phyloP scores from a whole-genome alignment of 805 yeast genomes.

The Kluyveromyces dobzhanskii region DNA sequence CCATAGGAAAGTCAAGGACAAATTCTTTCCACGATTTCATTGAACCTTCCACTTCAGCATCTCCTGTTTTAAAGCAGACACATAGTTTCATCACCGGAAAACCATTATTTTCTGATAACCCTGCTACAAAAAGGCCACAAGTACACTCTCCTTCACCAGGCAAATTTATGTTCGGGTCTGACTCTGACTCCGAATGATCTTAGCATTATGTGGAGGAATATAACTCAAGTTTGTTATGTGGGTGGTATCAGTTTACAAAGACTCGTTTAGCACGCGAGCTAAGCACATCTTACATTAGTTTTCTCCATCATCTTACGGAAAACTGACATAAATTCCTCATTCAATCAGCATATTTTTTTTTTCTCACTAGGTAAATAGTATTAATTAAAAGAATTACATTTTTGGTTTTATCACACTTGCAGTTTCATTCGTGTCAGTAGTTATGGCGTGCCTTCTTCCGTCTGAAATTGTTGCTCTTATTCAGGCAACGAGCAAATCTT shows the following conservation, averaged over 20 bases:
- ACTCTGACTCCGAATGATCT: slow-evolving; percentile 15
- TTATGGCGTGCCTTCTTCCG: too few relatives aligned
- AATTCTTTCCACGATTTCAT: slow-evolving; percentile 20
- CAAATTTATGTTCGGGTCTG: slow-evolving; percentile 25
- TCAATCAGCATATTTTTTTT: background rate
- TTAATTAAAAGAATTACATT: background rate
- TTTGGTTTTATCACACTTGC: too few relatives aligned
- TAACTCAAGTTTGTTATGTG: too few relatives aligned
- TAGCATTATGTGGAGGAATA: too few relatives aligned
- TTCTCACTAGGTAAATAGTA: slow-evolving; percentile 1
- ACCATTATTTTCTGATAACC: slow-evolving; percentile 8
- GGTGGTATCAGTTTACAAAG: too few relatives aligned
- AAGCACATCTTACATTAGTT: too few relatives aligned
- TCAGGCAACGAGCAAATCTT: too few relatives aligned
- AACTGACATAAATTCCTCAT: background rate
- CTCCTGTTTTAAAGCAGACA: slow-evolving; percentile 10
- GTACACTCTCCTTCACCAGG: slow-evolving; percentile 14
- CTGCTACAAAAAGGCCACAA: background rate
- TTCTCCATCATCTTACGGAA: too few relatives aligned
- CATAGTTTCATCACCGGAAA: slow-evolving; percentile 28
- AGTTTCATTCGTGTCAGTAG: too few relatives aligned
- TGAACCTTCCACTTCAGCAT: slow-evolving; percentile 6
- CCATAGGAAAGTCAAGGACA: slow-evolving; percentile 21
- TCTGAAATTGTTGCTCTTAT: too few relatives aligned
- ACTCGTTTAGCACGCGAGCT: too few relatives aligned